Conservation (phyloP, 768 basidiomycete genomes). For the Suillus cothurnatus region DNA sequence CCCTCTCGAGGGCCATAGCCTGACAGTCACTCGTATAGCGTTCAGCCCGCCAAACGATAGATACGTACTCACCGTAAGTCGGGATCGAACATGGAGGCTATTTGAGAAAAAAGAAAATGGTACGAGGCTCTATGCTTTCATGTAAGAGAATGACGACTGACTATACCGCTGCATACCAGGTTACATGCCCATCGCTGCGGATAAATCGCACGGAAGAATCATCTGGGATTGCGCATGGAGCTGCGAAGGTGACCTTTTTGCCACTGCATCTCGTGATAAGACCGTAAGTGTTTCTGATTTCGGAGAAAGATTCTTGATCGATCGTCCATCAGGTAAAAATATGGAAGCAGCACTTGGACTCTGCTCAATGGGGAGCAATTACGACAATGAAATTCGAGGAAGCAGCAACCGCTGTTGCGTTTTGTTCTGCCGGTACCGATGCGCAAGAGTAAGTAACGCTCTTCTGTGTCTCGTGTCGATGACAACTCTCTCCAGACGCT, state of each 20-base stretch:
- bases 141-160: background rate
- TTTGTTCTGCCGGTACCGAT: constrained; percentile 43
- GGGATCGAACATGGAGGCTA: constrained; percentile 91
- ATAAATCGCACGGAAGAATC: constrained; percentile 89
- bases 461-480: constrained; percentile 8
- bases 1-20: constrained; percentile 78
- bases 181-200: constrained; percentile 62
- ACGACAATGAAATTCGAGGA: constrained; percentile 71
- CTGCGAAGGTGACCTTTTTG: constrained; percentile 74
- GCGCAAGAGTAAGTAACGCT: constrained; percentile 41
- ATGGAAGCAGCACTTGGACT: constrained; percentile 54
- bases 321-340: constrained; percentile 67
- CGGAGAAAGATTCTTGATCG: background rate
- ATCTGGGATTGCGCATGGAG: constrained; percentile 97
- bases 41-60: constrained; percentile 83
- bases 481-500: constrained; percentile 37
- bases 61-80: constrained; percentile 79
- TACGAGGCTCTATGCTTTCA: constrained; percentile 20
- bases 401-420: constrained; percentile 82
- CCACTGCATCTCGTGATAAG: constrained; percentile 94
- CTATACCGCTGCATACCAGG: constrained; percentile 38
- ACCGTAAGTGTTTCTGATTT: constrained; percentile 53
- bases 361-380: constrained; percentile 53
- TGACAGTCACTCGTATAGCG: constrained; percentile 88
- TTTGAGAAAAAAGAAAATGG: constrained; percentile 57